phyloP scores from a whole-genome alignment of 495 filamentous ascomycete genomes.

The Penicillium manginii region DNA sequence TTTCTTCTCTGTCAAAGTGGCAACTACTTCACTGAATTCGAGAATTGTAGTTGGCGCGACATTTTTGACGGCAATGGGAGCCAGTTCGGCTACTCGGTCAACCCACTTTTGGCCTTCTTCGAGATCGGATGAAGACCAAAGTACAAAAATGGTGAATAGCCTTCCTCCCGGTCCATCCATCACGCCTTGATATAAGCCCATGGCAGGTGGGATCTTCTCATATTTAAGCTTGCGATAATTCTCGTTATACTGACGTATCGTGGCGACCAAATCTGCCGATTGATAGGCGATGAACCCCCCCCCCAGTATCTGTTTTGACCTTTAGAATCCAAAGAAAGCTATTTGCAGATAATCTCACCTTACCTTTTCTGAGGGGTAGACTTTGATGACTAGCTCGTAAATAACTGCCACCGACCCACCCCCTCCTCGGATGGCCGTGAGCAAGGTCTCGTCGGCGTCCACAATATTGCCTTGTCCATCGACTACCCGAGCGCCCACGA shows the following conservation, averaged over 20 bases:
- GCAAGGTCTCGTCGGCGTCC: slow-evolving; percentile 34
- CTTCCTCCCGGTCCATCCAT: slow-evolving; percentile 11
- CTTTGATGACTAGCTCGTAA: slow-evolving; percentile 39
- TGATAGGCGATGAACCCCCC: slow-evolving; percentile 14
- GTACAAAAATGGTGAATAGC: slow-evolving; percentile 5
- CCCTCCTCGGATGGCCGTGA: slow-evolving; percentile 40
- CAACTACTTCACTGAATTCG: slow-evolving; percentile 11
- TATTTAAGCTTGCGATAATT: slow-evolving; percentile 11
- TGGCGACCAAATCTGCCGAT: slow-evolving; percentile 9
- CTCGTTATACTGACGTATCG: slow-evolving; percentile 12
- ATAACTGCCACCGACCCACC: slow-evolving; percentile 44
- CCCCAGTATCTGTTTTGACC: slow-evolving; percentile 13
- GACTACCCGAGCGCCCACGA: slow-evolving; percentile 42
- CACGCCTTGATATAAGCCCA: slow-evolving; percentile 16
- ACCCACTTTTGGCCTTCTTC: slow-evolving; percentile 19
- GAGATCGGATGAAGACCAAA: slow-evolving; percentile 22
- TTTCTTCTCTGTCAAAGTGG: background rate
- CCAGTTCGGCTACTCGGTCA: slow-evolving; percentile 14
- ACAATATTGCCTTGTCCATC: slow-evolving; percentile 34
- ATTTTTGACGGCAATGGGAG: slow-evolving; percentile 13
- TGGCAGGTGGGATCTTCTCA: slow-evolving; percentile 11
- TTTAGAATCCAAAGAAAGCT: background rate
- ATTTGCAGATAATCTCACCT: too few species aligned
- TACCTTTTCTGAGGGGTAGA: slow-evolving; percentile 32
- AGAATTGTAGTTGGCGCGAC: slow-evolving; percentile 13